Base-by-base conservation (phyloP, 2,329 filamentous ascomycete species). In the Sporothrix sp. region DNA sequence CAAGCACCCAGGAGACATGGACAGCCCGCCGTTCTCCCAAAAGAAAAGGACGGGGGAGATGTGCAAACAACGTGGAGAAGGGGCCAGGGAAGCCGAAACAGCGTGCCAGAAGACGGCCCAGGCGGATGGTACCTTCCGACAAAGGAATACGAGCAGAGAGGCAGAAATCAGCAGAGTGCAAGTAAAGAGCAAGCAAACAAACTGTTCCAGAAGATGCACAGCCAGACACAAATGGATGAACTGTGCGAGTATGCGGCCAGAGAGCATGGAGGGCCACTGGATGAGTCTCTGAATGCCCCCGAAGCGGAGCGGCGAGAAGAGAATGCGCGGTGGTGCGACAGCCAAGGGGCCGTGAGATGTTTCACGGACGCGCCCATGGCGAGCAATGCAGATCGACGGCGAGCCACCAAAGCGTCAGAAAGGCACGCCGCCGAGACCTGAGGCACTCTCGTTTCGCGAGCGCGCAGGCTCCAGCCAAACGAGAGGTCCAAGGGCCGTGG, bases 401-500 rank as follows among this genome's bases (percentile, higher is more conserved):
- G n/a, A n/a, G n/a, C n/a, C n/a, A n/a, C n/a, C n/a, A n/a, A n/a
- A n/a, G n/a, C n/a, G n/a, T n/a, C n/a, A 20, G 47, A 25, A 25
- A 42, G 27, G 18, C 25, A 9, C 50, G 33, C 43, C 36, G 51
- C 28, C 30, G 18, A 38, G 44, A 49, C 42, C 39, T 50, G 57
- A 54, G 50, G 57, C 57, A 52, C 46, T 48, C 52, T 48, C 51
- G 58, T 60, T 58, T 60, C 56, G 58, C 45, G 20, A 23, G 42
- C 25, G 42, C n/a, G 46, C 36, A 33, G 36, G 47, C 20, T 20
- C 33, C 32, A 37, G 33, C 23, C 33, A 39, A 52, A 55, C 38
- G 56, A 58, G 50, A 58, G 54, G 57, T 50, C 51, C 38, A 32
- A 35, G 45, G 35, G 43, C 40, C 16, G 10, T 18, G 21, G 37